Evolutionary conservation across 768 basidiomycete species (phyloP).

Genomic region (Cubamyces lactineus): DNA sequence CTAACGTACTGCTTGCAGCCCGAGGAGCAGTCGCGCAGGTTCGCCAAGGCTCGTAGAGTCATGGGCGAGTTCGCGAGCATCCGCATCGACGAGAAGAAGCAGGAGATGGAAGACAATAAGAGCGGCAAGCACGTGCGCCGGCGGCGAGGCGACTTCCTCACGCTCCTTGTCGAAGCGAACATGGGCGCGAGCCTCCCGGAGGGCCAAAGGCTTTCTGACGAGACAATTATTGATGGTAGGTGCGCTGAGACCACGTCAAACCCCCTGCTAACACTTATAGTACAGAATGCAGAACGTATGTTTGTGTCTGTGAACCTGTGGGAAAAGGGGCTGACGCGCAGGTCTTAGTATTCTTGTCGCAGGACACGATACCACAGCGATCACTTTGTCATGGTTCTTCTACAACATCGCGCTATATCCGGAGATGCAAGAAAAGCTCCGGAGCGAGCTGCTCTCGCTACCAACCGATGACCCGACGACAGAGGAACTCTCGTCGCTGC

Average conservation of each 20-base stretch:
- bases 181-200: conserved; percentile 29
- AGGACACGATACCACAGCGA: conserved; percentile 38
- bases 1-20: neutral
- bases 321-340: too few species aligned
- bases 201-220: conserved; percentile 35
- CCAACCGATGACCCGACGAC: conserved; percentile 49
- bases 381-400: conserved; percentile 36
- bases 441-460: conserved; percentile 38
- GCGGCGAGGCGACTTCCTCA: conserved; percentile 31
- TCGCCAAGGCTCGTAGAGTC: conserved; percentile 17
- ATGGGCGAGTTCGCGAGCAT: conserved; percentile 32
- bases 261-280: neutral
- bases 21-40: conserved; percentile 9
- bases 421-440: conserved; percentile 41
- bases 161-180: conserved; percentile 36
- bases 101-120: conserved; percentile 31
- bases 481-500: conserved; percentile 65
- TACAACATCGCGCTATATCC: conserved; percentile 40
- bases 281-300: conserved; percentile 10
- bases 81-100: conserved; percentile 37
- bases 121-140: conserved; percentile 38
- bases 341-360: conserved; percentile 28
- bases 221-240: conserved; percentile 39
- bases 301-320: neutral
- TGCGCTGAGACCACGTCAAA: neutral